Base-by-base conservation (phyloP, 2,329 filamentous ascomycete genomes). In the Arthrobotrys musiformis region DNA sequence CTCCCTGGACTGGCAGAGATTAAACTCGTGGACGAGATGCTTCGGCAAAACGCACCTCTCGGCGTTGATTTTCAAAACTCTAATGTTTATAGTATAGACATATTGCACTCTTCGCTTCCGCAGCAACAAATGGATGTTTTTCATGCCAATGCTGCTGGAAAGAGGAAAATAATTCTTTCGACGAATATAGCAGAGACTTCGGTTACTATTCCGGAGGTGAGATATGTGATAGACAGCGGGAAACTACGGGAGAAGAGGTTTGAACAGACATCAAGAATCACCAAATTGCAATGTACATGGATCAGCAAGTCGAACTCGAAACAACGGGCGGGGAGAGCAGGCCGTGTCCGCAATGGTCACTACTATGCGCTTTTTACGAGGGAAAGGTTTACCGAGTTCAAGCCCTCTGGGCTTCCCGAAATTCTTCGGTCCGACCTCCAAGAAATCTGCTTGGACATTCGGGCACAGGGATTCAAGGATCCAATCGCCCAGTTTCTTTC, bases 141-240 rank as follows among this genome's bases (percentile, higher is more conserved):
- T 69, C 80, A 84, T 2, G 80, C 82, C 1, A 79, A 84, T 1
- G 83, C 84, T 2, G 61, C 77, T 13, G 85, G 84, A 15, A 84
- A 83, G 54, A 83, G 86, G 48, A 86, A 86, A 77, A 83, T 88
- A 33, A 85, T 88, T 35, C 81, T 88, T 7, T 83, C 85, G 2
- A 87, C 86, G 0, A 86, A 86, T 67, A 85, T 87, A 70, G 86
- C 85, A 5, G 86, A 87, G 79, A 86, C 85, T 0, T 86, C 85
- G 2, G 81, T 87, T 44, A 87, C 86, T 4, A 84, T 87, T n/a
- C 84, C 86, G 7, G 86, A 87, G 74, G 85, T 88, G 19, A 83
- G 84, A 66, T 85, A 84, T 79, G 85, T 88, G 1, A 81, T 88
- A 35, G 86, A 88, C 75, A 82, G 82, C 15, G 86, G 86, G 19